Percentiles rank a stretch among this genome's conserved stretches.
phyloP scores from a whole-genome alignment of 495 filamentous ascomycete species.

The Tuber magnatum region DNA sequence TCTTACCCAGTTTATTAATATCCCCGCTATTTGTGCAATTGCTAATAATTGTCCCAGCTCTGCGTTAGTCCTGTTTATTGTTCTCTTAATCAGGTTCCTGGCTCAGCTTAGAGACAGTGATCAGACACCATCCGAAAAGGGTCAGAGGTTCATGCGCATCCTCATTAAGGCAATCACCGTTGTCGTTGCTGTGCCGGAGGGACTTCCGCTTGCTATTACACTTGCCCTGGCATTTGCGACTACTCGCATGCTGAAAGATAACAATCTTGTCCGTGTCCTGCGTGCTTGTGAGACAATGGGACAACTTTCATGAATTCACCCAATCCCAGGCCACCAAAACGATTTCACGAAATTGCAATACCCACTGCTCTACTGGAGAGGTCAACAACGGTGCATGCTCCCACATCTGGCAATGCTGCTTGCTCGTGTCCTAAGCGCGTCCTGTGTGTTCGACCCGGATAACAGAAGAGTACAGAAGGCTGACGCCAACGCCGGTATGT shows the following conservation, averaged over 20 bases:
- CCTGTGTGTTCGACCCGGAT: no score
- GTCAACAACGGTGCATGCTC: no score
- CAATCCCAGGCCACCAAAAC: no score
- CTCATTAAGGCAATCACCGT: conserved; percentile 77
- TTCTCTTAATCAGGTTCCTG: conserved; percentile 70
- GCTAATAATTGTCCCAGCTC: conserved; percentile 42
- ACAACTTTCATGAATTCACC: no score
- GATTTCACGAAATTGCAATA: no score
- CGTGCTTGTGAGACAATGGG: conserved; percentile 82
- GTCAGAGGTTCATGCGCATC: conserved; percentile 68
- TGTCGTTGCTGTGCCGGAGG: conserved; percentile 76
- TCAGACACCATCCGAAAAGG: conserved; percentile 53
- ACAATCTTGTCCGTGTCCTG: conserved; percentile 69
- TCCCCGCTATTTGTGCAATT: conserved; percentile 42
- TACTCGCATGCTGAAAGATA: conserved; percentile 70
- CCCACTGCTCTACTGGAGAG: no score
- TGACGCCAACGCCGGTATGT: no score
- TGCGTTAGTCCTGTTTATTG: conserved; percentile 64
- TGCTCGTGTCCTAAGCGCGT: no score
- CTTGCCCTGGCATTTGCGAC: conserved; percentile 75
- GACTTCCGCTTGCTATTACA: conserved; percentile 72
- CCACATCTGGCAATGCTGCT: no score
- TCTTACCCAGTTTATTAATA: conserved; percentile 35
- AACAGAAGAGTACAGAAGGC: no score
- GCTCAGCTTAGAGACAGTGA: conserved; percentile 50